Conservation (phyloP, 2,329 filamentous ascomycete species). For the Botrytis byssoidea region DNA sequence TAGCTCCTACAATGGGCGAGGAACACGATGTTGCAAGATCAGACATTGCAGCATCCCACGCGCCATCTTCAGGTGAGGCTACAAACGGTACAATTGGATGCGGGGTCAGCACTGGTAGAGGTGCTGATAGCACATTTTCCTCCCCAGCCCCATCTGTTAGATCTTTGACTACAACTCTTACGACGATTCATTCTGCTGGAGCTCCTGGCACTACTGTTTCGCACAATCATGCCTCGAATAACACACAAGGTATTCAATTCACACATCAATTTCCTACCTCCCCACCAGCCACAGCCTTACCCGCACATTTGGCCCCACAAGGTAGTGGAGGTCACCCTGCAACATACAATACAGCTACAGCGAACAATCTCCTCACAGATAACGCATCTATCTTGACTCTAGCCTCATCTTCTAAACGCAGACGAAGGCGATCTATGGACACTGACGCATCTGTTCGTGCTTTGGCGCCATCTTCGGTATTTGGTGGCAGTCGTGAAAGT, state of each 20-base stretch:
- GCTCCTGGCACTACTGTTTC: conserved; percentile 48
- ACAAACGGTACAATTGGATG: conserved; percentile 70
- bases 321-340: conserved; percentile 54
- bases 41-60: conserved; percentile 72
- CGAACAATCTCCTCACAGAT: conserved; percentile 78
- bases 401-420: conserved; percentile 77
- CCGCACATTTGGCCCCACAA: conserved; percentile 61
- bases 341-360: conserved; percentile 75
- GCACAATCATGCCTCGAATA: conserved; percentile 40
- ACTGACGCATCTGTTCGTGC: conserved; percentile 84
- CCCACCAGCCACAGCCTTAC: conserved; percentile 69
- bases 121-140: conserved; percentile 75
- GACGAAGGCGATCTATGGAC: conserved; percentile 75
- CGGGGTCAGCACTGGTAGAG: conserved; percentile 64
- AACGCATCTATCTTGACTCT: conserved; percentile 84
- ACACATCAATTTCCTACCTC: conserved; percentile 63
- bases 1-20: conserved; percentile 67
- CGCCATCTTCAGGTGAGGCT: conserved; percentile 63
- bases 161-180: conserved; percentile 79
- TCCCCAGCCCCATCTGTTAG: conserved; percentile 78
- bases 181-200: conserved; percentile 76
- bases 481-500: conserved; percentile 77
- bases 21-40: conserved; percentile 65
- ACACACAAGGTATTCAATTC: conserved; percentile 52
- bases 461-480: conserved; percentile 77